Base-by-base conservation (phyloP, 805 yeast genomes). In the Komagataella kurtzmanii region DNA sequence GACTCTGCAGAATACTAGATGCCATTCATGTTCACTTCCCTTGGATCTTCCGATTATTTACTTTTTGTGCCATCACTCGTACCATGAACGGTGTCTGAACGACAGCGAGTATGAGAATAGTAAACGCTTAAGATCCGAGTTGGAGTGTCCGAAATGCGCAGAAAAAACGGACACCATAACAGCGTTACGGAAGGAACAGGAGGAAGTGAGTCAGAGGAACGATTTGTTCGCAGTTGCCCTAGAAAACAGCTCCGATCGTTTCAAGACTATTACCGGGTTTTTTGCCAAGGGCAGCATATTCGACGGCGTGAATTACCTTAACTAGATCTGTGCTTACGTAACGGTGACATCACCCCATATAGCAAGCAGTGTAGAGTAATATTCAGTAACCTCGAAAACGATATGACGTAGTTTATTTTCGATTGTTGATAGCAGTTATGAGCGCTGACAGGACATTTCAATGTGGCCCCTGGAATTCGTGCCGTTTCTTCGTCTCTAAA, bases 31-130 rank as follows among this genome's bases (percentile, higher is more conserved):
- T 61, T 70, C 76, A 7, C 68, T 75, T 46, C 73, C 77, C 10
- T 66, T 91, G 18, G 95, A 87, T 53, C 72, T 82, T 46, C 97
- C 98, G 0, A 75, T 83, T 2, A 77, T 86, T 0, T 95, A 87
- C 59, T 93, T 91, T 69, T 77, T 80, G 56, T 93, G 99, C 68
- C 74, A 75, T 30, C 99, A 93, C 60, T 80, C 93, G 2, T 89
- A 79, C 61, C 98, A 93, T 61, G 86, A 84, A 57, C 71, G 84
- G 47, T 93, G 99, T 61, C 65, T 88, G 23, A 73, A 72, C 49
- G 81, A 80, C 46, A 76, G 71, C 44, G 65, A 62, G 17, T 56
- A 52, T 17, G 60, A 58, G 17, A 40, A 17, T 17, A 30, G 30
- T 6, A 47, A 10, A 17, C 51, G 4, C 10, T 23, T 23, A 12